Percentiles rank a stretch among this genome's conserved stretches.
Evolutionary conservation across 2,329 filamentous ascomycete genomes (phyloP).

Genomic region (Colletotrichum gigasporum): DNA sequence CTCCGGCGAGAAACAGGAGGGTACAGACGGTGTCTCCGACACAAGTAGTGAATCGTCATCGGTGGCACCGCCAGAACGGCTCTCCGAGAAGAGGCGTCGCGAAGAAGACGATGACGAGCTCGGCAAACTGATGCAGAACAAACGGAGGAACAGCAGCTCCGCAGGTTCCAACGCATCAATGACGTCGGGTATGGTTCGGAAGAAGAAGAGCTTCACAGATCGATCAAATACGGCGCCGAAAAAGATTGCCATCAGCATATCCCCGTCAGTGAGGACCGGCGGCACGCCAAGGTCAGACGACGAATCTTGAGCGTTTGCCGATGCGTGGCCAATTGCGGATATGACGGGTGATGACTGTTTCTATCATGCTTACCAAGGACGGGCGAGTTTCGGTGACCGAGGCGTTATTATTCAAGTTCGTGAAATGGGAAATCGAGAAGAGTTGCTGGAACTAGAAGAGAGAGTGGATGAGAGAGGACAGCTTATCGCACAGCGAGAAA

Average conservation of each 20-base stretch:
- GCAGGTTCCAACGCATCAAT: conserved; percentile 51
- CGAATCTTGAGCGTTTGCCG: conserved; percentile 42
- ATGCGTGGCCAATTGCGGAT: not conserved
- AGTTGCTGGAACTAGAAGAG: conserved; percentile 14
- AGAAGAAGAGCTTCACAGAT: conserved; percentile 56
- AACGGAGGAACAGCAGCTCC: conserved; percentile 68
- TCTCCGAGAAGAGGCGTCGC: conserved; percentile 88
- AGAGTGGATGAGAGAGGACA: not conserved
- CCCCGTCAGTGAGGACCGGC: conserved; percentile 54
- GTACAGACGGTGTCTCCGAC: conserved; percentile 33
- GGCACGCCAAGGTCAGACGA: conserved; percentile 49
- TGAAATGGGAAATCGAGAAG: conserved; percentile 28
- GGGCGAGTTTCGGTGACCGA: conserved; percentile 17
- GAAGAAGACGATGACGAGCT: conserved; percentile 94
- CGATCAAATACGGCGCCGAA: conserved; percentile 52
- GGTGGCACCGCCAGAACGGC: conserved; percentile 73
- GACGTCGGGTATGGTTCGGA: conserved; percentile 49
- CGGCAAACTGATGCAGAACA: conserved; percentile 78
- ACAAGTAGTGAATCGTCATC: conserved; percentile 36
- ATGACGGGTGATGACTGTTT: conserved; percentile 26
- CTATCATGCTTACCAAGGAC: conserved; percentile 22
- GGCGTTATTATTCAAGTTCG: conserved; percentile 28
- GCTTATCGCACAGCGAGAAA: not conserved
- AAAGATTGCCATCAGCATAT: conserved; percentile 69
- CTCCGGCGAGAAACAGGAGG: conserved; percentile 29